phyloP scores from a whole-genome alignment of 192 early-diverging fungal genomes.

The Coemansia sp. region DNA sequence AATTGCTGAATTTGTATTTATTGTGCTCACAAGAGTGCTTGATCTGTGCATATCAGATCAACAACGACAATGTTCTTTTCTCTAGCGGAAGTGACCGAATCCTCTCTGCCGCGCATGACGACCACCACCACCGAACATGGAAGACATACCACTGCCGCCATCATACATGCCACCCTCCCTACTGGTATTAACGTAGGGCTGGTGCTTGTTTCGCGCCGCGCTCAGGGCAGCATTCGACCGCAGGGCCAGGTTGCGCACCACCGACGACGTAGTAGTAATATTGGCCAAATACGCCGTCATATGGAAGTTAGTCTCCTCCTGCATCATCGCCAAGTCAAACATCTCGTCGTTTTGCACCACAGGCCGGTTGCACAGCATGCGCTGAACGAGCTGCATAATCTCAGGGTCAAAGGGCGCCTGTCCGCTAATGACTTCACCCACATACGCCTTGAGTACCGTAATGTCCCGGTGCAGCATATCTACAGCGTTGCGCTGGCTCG shows the following conservation, averaged over 20 bases:
- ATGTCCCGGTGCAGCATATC: conserved; percentile 55
- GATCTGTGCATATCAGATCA: conserved; percentile 1
- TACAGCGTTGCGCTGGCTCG: conserved; percentile 48
- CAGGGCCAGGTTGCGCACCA: conserved; percentile 43
- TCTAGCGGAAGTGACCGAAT: conserved; percentile 37
- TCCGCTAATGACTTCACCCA: conserved; percentile 42
- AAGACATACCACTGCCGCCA: conserved; percentile 24
- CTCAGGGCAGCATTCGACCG: conserved; percentile 42
- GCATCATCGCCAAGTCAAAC: conserved; percentile 48
- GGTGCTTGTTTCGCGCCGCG: conserved; percentile 36
- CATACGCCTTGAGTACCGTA: conserved; percentile 41
- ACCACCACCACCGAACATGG: conserved; percentile 24
- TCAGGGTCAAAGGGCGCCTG: conserved; percentile 50
- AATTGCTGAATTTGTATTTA: neutral
- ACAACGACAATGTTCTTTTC: neutral
- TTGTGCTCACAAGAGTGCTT: neutral
- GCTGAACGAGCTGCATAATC: conserved; percentile 53
- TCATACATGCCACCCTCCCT: conserved; percentile 46
- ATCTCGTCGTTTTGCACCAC: conserved; percentile 43
- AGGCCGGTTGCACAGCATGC: conserved; percentile 49
- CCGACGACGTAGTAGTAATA: conserved; percentile 29
- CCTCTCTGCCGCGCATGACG: conserved; percentile 27
- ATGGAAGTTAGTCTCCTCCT: conserved; percentile 56
- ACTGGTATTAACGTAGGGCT: conserved; percentile 24
- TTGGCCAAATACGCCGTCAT: conserved; percentile 34